Conservation (phyloP, 2,329 filamentous ascomycete species). For the Chrysosporium queenslandicum region DNA sequence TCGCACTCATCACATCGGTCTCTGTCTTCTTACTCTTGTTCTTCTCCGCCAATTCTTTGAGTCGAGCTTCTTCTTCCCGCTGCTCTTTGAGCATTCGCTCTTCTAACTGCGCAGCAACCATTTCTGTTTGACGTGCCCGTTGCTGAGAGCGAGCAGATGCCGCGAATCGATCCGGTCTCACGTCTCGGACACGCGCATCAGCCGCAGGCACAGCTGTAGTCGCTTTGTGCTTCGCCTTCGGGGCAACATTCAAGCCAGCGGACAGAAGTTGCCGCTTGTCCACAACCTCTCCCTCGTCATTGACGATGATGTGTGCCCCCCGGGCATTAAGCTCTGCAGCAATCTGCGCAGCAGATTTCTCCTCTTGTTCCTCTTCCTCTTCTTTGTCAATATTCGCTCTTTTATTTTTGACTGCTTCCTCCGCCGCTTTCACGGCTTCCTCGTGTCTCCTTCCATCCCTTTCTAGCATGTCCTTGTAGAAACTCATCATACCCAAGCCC, state of each 20-base stretch:
- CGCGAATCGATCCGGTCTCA: slow-evolving; percentile 19
- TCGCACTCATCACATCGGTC: slow-evolving; percentile 49
- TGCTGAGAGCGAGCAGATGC: slow-evolving; percentile 36
- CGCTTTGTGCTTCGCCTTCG: slow-evolving; percentile 40
- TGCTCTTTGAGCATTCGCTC: slow-evolving; percentile 45
- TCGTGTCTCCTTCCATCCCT: slow-evolving; percentile 49
- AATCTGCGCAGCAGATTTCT: slow-evolving; percentile 44
- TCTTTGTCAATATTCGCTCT: slow-evolving; percentile 19
- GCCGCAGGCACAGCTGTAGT: slow-evolving; percentile 13
- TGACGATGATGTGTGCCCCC: slow-evolving; percentile 46
- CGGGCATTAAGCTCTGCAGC: slow-evolving; percentile 45
- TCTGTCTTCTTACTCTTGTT: slow-evolving; percentile 51
- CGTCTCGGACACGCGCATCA: neutral
- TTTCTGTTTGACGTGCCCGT: slow-evolving; percentile 48
- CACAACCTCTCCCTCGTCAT: slow-evolving; percentile 55
- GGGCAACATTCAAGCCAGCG: slow-evolving; percentile 52
- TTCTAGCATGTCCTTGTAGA: slow-evolving; percentile 51
- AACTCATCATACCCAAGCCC: slow-evolving; percentile 48
- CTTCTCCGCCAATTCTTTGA: slow-evolving; percentile 45
- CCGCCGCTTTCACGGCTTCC: slow-evolving; percentile 47
- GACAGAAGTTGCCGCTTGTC: slow-evolving; percentile 54
- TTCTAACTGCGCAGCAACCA: slow-evolving; percentile 52
- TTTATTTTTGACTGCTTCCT: slow-evolving; percentile 33
- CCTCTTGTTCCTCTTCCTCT: slow-evolving; percentile 27
- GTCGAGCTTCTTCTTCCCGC: slow-evolving; percentile 48